Percentiles rank a stretch among this genome's conserved stretches.
Evolutionary conservation across 352 stramenopile species (phyloP).

Genomic region (Globisporangium yorkense): DNA sequence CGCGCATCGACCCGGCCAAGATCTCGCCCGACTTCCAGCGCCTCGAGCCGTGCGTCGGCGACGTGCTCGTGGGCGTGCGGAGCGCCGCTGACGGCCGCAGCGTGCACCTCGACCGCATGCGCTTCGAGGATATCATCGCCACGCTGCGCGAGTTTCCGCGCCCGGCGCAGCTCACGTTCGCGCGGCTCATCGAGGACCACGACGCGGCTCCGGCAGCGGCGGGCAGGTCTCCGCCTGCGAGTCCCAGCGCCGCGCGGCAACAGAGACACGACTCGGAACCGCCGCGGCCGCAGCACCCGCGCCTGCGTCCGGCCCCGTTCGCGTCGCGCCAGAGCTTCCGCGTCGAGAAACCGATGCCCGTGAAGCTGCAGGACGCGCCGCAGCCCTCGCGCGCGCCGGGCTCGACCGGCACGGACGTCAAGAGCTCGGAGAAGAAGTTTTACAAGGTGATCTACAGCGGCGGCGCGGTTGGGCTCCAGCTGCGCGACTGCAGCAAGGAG

Average conservation of each 20-base stretch:
- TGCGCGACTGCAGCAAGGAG: slow-evolving; percentile 41
- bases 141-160: slow-evolving; percentile 43
- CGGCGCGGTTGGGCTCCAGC: slow-evolving; percentile 34
- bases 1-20: slow-evolving; percentile 46
- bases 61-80: slow-evolving; percentile 55
- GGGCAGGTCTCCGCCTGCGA: slow-evolving; percentile 6
- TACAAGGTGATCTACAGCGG: slow-evolving; percentile 66
- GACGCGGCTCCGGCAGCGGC: background rate
- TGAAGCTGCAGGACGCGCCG: slow-evolving; percentile 11
- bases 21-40: slow-evolving; percentile 51
- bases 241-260: background rate
- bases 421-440: slow-evolving; percentile 38
- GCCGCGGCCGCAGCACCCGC: slow-evolving; percentile 7
- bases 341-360: slow-evolving; percentile 22
- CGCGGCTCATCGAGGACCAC: slow-evolving; percentile 31
- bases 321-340: slow-evolving; percentile 53
- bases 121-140: slow-evolving; percentile 64
- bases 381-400: slow-evolving; percentile 4
- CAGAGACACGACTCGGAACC: background rate
- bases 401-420: slow-evolving; percentile 12
- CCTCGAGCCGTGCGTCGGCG: slow-evolving; percentile 47
- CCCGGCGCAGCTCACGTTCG: slow-evolving; percentile 59
- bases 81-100: slow-evolving; percentile 15
- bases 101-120: slow-evolving; percentile 44
- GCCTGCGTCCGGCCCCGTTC: slow-evolving; percentile 9